phyloP scores from a whole-genome alignment of 2,329 filamentous ascomycete genomes.

The Xylariales sp. region DNA sequence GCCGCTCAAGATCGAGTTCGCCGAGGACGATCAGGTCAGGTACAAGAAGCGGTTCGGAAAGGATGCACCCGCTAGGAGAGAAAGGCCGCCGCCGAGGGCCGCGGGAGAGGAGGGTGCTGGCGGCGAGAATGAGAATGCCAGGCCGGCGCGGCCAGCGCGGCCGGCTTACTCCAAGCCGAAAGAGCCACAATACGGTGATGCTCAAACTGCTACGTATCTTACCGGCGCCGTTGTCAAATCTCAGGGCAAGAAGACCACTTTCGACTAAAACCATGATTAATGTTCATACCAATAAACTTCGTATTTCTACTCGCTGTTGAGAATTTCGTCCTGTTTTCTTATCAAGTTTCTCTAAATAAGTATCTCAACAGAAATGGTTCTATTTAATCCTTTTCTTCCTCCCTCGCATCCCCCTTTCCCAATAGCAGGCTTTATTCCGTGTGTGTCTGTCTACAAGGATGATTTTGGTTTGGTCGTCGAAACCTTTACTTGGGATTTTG shows the following conservation, averaged over 20 bases:
- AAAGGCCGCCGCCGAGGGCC: conserved; percentile 16
- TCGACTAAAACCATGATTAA: no score
- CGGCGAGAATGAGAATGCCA: conserved; percentile 17
- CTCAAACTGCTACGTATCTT: conserved; percentile 53
- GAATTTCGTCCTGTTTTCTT: no score
- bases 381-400: no score
- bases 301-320: no score
- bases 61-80: conserved; percentile 45
- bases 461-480: no score
- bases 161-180: conserved; percentile 15
- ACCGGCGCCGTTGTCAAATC: conserved; percentile 76
- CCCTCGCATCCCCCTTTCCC: no score
- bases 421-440: no score
- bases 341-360: no score
- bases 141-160: conserved; percentile 17
- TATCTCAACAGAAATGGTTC: no score
- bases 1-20: conserved; percentile 82
- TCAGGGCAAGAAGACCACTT: conserved; percentile 76
- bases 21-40: conserved; percentile 81
- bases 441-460: no score
- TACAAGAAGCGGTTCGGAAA: conserved; percentile 95
- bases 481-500: no score
- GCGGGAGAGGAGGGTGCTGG: conserved; percentile 11
- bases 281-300: no score
- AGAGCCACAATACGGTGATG: conserved; percentile 32